phyloP scores from a whole-genome alignment of 2,329 filamentous ascomycete species.

The Gremmenia infestans region DNA sequence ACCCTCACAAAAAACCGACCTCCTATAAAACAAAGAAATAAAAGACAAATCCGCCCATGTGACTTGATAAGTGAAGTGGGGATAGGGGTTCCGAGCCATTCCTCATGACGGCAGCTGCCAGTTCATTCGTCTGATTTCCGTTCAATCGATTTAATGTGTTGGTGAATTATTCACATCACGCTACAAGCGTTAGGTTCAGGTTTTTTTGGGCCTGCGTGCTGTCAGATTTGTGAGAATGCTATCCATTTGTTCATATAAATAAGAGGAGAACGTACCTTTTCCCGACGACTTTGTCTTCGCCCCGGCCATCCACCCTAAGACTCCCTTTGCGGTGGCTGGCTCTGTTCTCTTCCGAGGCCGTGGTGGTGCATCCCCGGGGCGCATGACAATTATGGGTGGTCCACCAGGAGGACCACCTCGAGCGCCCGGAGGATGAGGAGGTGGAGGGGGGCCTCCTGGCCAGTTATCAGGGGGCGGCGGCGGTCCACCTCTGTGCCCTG shows the following conservation, averaged over 20 bases:
- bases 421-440: constrained; percentile 10
- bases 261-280: constrained; percentile 21
- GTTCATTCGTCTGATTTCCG: constrained; percentile 6
- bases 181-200: constrained; percentile 20
- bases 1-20: constrained; percentile 7
- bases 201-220: constrained; percentile 26
- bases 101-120: constrained; percentile 7
- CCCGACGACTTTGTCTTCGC: constrained; percentile 23
- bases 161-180: constrained; percentile 21
- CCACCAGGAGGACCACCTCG: constrained; percentile 3
- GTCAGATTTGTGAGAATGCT: constrained; percentile 3
- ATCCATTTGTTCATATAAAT: neutral
- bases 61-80: neutral
- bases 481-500: constrained; percentile 7
- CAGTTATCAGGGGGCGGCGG: neutral
- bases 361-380: neutral
- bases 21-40: constrained; percentile 1
- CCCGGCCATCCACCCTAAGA: constrained; percentile 28
- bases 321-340: constrained; percentile 11
- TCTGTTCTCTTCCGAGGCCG: constrained; percentile 12
- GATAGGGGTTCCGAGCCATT: constrained; percentile 4
- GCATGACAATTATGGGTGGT: constrained; percentile 15
- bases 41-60: constrained; percentile 10
- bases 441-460: constrained; percentile 3
- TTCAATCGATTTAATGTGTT: constrained; percentile 3